Base-by-base conservation (phyloP, 2,329 filamentous ascomycete genomes). In the Aspergillus tamarii region DNA sequence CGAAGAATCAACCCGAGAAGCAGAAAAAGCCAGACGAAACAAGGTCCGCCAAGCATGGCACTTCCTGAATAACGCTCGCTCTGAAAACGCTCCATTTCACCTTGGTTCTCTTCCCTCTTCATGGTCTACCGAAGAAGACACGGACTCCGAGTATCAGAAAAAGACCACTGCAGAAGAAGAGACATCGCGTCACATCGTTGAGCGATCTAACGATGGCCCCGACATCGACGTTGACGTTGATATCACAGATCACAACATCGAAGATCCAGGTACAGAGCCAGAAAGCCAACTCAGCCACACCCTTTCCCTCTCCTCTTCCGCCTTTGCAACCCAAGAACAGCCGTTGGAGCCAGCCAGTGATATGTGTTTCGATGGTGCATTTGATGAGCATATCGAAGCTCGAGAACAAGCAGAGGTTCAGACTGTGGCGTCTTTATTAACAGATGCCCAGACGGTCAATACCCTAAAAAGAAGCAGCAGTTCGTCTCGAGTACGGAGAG, bases 71-170 rank as follows among this genome's bases (percentile, higher is more conserved):
- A 60, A 60, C 32, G 45, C 65, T 2, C 61, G 70, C n/a, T 59
- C 65, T n/a, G 65, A 72, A 64, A 4, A 45, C n/a, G n/a, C 26
- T 16, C n/a, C 59, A 7, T 67, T 74, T 16, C 62, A 72, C n/a
- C 65, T 75, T 19, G 72, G 68, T 2, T 59, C 70, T 39, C 72
- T 76, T 14, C 74, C 75, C 4, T 70, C 72, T 4, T 70, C 73
- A 16, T 75, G 69, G 68, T 59, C 67, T 4, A 66, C 66, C 26
- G 65, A 65, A 23, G 45, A 63, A 50, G 64, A 64, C 58, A 59
- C 63, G 19, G 57, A 12, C 11, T 57, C n/a, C 19, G 41, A 64
- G 23, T n/a, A 57, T 16, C 23, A 16, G 10, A 48, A 19, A 9
- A 12, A 55, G n/a, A 23, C 28, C 7, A 52, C 26, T 2, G 6